Conservation (phyloP, 2,329 filamentous ascomycete genomes). For the Gaeumannomyces sp. region DNA sequence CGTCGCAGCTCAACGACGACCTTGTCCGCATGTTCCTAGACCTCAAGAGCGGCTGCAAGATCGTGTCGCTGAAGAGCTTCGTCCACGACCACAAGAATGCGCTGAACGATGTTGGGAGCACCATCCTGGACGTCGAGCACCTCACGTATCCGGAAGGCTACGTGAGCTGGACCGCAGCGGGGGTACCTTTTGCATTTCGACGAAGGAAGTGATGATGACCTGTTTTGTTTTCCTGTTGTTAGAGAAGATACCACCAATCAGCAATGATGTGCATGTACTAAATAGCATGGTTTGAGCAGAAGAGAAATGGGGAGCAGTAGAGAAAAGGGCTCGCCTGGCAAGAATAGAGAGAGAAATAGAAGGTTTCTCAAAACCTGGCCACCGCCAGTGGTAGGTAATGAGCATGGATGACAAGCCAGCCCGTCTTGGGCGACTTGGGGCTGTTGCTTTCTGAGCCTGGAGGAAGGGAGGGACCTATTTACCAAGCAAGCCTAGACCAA, state of each 20-base stretch:
- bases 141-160: constrained; percentile 58
- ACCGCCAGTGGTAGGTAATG: background rate
- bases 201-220: constrained; percentile 50
- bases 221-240: constrained; percentile 9
- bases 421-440: no score
- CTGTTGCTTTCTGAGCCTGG: no score
- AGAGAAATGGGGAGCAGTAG: background rate
- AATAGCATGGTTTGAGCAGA: background rate
- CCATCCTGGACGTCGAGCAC: constrained; percentile 70
- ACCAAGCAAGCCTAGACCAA: background rate
- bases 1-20: constrained; percentile 75
- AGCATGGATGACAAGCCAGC: no score
- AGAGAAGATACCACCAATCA: constrained; percentile 1
- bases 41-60: constrained; percentile 80
- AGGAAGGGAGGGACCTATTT: background rate
- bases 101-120: constrained; percentile 70
- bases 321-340: background rate
- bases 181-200: constrained; percentile 85
- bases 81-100: constrained; percentile 75
- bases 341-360: background rate
- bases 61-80: constrained; percentile 90
- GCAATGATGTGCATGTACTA: constrained; percentile 4
- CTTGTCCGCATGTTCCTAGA: constrained; percentile 88
- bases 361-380: background rate
- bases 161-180: constrained; percentile 89